Evolutionary conservation across 257 asterid genomes (phyloP).

Genomic region (Gentiana dahurica): DNA sequence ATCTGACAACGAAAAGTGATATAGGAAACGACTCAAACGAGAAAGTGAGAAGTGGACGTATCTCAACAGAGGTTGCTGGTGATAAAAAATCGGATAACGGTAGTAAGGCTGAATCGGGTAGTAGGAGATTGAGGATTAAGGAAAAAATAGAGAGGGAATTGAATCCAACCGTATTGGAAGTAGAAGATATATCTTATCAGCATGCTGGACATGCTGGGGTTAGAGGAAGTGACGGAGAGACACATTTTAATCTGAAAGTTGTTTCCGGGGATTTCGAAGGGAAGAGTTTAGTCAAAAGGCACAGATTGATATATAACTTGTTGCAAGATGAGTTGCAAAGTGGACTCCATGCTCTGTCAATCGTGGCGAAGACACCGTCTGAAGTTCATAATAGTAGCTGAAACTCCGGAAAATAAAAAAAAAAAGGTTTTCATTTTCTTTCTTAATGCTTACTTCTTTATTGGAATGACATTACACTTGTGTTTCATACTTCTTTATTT

Average conservation of each 20-base stretch:
- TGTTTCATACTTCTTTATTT: not conserved
- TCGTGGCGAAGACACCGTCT: constrained; percentile 65
- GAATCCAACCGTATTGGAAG: constrained; percentile 36
- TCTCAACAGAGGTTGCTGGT: constrained; percentile 14
- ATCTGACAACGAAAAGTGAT: constrained; percentile 13
- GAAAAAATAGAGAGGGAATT: constrained; percentile 43
- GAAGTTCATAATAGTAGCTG: constrained; percentile 30
- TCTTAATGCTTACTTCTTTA: constrained; percentile 1
- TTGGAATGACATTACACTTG: constrained; percentile 7
- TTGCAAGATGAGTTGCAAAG: constrained; percentile 74
- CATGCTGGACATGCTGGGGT: constrained; percentile 81
- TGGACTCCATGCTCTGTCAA: constrained; percentile 69
- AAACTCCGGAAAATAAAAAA: constrained; percentile 2
- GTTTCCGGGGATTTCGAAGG: constrained; percentile 69
- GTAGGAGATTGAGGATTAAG: constrained; percentile 57
- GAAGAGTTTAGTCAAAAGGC: constrained; percentile 93
- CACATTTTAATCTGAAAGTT: constrained; percentile 71
- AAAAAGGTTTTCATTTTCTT: constrained; percentile 13
- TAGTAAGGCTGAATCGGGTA: constrained; percentile 32
- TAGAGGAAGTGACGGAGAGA: constrained; percentile 69
- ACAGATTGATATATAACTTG: constrained; percentile 56
- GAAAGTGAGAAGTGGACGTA: constrained; percentile 6
- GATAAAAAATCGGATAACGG: constrained; percentile 9
- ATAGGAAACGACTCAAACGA: constrained; percentile 9
- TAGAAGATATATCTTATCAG: constrained; percentile 79